These are phyloP conservation scores for Hydnomerulius pinastri DNA, from an alignment of 768 basidiomycete species.

Conservation along the genomic window DNA sequence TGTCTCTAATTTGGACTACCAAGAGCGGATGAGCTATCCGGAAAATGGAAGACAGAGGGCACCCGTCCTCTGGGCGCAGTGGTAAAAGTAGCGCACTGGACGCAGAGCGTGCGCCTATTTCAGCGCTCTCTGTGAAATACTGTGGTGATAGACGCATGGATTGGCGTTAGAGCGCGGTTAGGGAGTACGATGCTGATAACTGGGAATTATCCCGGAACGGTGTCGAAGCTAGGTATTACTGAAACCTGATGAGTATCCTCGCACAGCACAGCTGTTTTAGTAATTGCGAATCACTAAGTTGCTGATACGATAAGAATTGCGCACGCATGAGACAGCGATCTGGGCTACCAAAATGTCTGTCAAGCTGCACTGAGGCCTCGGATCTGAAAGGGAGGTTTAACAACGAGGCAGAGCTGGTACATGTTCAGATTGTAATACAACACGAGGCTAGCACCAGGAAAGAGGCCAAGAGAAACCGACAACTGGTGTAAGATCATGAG, in stretches of 20 bases:
- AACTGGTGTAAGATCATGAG: background rate
- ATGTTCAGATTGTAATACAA: too few relatives aligned
- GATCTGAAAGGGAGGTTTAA: too few relatives aligned
- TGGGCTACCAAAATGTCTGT: too few relatives aligned
- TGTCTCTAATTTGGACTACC: too few relatives aligned
- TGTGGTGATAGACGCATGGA: too few relatives aligned
- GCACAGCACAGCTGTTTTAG: background rate
- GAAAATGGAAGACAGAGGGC: too few relatives aligned
- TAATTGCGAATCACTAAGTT: background rate
- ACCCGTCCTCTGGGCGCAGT: too few relatives aligned
- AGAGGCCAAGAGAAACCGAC: background rate
- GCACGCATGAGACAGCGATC: background rate
- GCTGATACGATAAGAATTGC: background rate
- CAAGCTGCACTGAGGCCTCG: background rate
- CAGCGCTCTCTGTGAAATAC: too few relatives aligned
- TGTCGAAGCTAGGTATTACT: background rate
- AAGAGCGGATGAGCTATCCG: too few relatives aligned
- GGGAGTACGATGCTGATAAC: background rate
- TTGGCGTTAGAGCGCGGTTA: slow-evolving; percentile 33
- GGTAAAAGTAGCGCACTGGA: too few relatives aligned
- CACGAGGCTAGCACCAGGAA: slow-evolving; percentile 1
- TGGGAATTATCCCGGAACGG: background rate
- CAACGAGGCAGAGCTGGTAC: too few relatives aligned
- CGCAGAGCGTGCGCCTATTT: too few relatives aligned
- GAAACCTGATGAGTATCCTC: background rate